Conservation (phyloP, 2,329 filamentous ascomycete species). For the Penicillium sp. region DNA sequence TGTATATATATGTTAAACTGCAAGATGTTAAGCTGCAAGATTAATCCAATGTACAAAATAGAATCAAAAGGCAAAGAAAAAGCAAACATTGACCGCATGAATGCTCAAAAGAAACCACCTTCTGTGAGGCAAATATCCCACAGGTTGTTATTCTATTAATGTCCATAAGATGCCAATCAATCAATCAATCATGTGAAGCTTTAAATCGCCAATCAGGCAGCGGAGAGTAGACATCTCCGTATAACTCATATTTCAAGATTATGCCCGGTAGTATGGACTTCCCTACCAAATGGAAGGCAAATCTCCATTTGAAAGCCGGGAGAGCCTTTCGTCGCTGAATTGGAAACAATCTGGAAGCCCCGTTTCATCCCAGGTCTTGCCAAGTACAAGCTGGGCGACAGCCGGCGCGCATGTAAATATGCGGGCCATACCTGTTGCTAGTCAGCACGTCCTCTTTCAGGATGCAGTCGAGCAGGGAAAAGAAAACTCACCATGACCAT, state of each 20-base stretch:
- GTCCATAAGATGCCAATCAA: neutral
- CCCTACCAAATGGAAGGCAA: slow-evolving; percentile 23
- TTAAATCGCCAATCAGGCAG: neutral
- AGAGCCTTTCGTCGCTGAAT: slow-evolving; percentile 28
- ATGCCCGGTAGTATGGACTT: no score
- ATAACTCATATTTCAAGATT: neutral
- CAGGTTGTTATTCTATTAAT: neutral
- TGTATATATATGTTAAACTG: no score
- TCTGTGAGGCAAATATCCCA: neutral
- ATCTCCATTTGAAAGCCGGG: slow-evolving; percentile 11
- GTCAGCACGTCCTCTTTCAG: neutral
- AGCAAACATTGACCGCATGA: neutral
- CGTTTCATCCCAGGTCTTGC: slow-evolving; percentile 39
- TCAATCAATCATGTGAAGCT: neutral
- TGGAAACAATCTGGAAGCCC: slow-evolving; percentile 41
- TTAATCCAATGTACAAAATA: no score
- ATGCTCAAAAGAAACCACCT: neutral
- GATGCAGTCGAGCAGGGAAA: neutral
- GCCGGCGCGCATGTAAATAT: slow-evolving; percentile 50
- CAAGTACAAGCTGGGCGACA: slow-evolving; percentile 43
- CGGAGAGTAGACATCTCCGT: neutral
- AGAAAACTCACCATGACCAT: slow-evolving; percentile 42
- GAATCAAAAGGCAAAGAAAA: no score
- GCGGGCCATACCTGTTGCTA: slow-evolving; percentile 38
- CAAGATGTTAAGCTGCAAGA: no score